These are phyloP conservation scores for Gonium pectorale DNA, from an alignment of 139 green algal genomes.

Conservation along the genomic window DNA sequence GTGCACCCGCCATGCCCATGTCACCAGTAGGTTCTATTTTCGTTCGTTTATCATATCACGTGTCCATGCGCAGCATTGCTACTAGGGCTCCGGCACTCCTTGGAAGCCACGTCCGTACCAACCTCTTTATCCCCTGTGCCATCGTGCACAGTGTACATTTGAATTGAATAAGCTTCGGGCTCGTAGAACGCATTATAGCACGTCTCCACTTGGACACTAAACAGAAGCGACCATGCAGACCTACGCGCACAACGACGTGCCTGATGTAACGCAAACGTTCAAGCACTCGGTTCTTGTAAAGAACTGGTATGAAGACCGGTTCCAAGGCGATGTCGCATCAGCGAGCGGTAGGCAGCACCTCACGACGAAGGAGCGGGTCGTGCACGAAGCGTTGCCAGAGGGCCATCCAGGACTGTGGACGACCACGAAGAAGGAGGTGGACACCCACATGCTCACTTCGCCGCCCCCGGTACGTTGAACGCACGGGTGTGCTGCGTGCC, in stretches of 20 bases:
- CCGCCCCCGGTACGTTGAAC: constrained; percentile 4
- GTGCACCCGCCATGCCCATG: too few species aligned
- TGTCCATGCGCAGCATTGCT: too few species aligned
- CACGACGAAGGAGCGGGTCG: constrained; percentile 5
- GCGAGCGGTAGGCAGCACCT: constrained; percentile 2
- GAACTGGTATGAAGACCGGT: constrained; percentile 43
- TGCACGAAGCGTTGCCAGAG: constrained; percentile 5
- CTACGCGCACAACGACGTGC: constrained; percentile 19
- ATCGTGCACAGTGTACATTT: too few species aligned
- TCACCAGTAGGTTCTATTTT: too few species aligned
- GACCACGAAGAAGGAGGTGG: constrained; percentile 24
- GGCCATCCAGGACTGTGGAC: constrained; percentile 12
- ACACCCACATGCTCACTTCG: not conserved
- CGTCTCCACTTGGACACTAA: too few species aligned
- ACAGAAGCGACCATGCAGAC: not conserved
- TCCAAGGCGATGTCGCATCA: not conserved
- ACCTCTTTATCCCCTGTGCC: too few species aligned
- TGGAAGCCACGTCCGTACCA: too few species aligned
- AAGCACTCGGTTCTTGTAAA: constrained; percentile 18
- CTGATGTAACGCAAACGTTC: constrained; percentile 24
- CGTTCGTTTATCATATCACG: too few species aligned
- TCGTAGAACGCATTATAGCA: too few species aligned
- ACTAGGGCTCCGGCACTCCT: too few species aligned
- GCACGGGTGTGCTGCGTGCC: too few species aligned
- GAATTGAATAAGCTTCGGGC: too few species aligned